Base-by-base conservation (phyloP, 192 early-diverging fungal species). In the Backusella liffmaniae region DNA sequence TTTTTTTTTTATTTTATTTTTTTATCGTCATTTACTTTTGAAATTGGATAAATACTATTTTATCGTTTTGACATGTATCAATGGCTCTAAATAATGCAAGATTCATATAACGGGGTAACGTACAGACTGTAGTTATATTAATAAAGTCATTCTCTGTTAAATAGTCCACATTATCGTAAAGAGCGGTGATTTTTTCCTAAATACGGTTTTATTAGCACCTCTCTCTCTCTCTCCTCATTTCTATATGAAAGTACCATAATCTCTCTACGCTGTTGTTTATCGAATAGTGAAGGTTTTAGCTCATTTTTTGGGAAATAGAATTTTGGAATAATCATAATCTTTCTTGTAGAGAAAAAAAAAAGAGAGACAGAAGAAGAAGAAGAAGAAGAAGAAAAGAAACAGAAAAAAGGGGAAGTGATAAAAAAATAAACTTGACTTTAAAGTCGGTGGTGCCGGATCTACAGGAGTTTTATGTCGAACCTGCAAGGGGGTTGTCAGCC, bases 41-140 rank as follows among this genome's bases (percentile, higher is more conserved):
- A 44, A 71, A 71, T 71, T 71, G 42, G 15, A 44, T 37, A 39
- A 69, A 37, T 29, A 42, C 26, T 23, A 71, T 42, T 44, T 39
- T 44, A 46, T 46, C 69, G 42, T 15, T 71, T 42, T 36, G 42
- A 15, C 67, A 42, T n/a, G 59, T 44, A 56, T 84, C 76, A 0
- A 82, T 75, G 9, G 77, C 81, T n/a, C 84, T 80, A 70, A 90
- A 92, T 72, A 93, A 77, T 46, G 90, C 91, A n/a, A 88, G 76
- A 77, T 92, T 93, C 78, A 89, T 88, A 76, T 88, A 93, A 26
- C 89, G 86, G 18, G 92, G 92, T 68, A 93, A 76, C 4, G 82
- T 84, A 53, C 92, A 93, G 51, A 73, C 72, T 59, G 76, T 76
- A 36, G 82, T 74, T 13, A 83, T 59, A 18, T 51, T 39, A 13